phyloP scores from a whole-genome alignment of 2,329 filamentous ascomycete genomes.

The Fusarium coffeatum region DNA sequence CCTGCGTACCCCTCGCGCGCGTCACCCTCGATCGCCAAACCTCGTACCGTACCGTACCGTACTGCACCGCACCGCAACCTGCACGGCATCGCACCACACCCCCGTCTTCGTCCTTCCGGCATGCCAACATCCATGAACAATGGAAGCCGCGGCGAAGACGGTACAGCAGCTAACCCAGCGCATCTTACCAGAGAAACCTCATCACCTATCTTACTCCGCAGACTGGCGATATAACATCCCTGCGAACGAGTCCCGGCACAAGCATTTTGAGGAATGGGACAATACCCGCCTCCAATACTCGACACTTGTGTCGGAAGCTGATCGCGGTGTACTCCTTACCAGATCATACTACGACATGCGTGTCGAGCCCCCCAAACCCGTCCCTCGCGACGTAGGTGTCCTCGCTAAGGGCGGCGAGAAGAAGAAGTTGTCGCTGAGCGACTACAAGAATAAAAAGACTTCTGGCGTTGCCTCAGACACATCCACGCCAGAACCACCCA shows the following conservation, averaged over 20 bases:
- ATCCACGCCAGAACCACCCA: slow-evolving; percentile 52
- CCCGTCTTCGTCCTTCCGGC: slow-evolving; percentile 48
- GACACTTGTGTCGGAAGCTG: slow-evolving; percentile 67
- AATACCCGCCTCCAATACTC: slow-evolving; percentile 65
- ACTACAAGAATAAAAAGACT: slow-evolving; percentile 68
- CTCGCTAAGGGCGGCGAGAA: slow-evolving; percentile 59
- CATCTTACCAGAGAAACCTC: slow-evolving; percentile 63
- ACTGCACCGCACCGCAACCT: slow-evolving; percentile 9
- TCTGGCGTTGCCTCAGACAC: slow-evolving; percentile 51
- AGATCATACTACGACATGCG: slow-evolving; percentile 68
- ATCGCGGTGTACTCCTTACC: slow-evolving; percentile 68
- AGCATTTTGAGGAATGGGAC: slow-evolving; percentile 62
- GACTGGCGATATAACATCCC: slow-evolving; percentile 61
- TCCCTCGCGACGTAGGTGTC: slow-evolving; percentile 53
- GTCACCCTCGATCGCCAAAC: slow-evolving; percentile 42
- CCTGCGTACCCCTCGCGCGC: slow-evolving; percentile 37
- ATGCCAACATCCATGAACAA: slow-evolving; percentile 58
- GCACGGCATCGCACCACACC: slow-evolving; percentile 33
- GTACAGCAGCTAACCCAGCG: slow-evolving; percentile 64
- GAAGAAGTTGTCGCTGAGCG: slow-evolving; percentile 69
- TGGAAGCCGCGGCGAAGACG: slow-evolving; percentile 70
- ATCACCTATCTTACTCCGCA: slow-evolving; percentile 64
- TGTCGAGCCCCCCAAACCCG: slow-evolving; percentile 60
- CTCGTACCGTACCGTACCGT: slow-evolving; percentile 19
- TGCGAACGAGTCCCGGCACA: slow-evolving; percentile 52